phyloP scores from a whole-genome alignment of 331 rosid genomes.

The Quercus phellos region DNA sequence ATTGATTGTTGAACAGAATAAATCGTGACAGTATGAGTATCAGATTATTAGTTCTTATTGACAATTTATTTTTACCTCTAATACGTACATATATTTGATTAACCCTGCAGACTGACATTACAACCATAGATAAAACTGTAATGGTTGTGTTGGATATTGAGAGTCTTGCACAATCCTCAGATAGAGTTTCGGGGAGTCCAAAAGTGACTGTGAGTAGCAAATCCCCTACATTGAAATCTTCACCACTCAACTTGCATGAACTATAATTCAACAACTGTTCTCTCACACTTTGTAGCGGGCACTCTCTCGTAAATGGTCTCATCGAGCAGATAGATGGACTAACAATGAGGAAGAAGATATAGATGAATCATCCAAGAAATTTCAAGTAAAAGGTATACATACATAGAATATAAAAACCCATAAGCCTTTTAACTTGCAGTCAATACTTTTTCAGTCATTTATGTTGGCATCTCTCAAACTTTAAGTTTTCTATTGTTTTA shows the following conservation, averaged over 20 bases:
- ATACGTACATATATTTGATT: no score
- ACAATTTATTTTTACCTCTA: no score
- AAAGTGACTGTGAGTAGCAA: conserved; percentile 20
- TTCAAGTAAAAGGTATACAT: conserved; percentile 14
- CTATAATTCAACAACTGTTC: background rate
- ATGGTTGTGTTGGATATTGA: conserved; percentile 23
- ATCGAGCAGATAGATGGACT: conserved; percentile 9
- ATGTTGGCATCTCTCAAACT: no score
- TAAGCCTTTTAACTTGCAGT: no score
- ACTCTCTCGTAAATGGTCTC: conserved; percentile 26
- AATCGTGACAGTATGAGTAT: no score
- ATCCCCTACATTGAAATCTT: no score
- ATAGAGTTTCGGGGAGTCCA: conserved; percentile 26
- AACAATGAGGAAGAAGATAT: conserved; percentile 17
- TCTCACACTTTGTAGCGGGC: conserved; percentile 3
- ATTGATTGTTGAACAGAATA: no score
- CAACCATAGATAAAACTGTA: background rate
- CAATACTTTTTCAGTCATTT: no score
- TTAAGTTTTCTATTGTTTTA: no score
- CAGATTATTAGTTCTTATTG: no score
- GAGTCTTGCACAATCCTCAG: conserved; percentile 22
- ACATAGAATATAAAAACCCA: no score
- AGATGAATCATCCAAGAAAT: conserved; percentile 17
- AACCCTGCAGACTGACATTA: background rate
- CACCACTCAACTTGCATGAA: no score